Evolutionary conservation across 2,329 filamentous ascomycete species (phyloP).

Genomic region (Diaporthe amygdali): DNA sequence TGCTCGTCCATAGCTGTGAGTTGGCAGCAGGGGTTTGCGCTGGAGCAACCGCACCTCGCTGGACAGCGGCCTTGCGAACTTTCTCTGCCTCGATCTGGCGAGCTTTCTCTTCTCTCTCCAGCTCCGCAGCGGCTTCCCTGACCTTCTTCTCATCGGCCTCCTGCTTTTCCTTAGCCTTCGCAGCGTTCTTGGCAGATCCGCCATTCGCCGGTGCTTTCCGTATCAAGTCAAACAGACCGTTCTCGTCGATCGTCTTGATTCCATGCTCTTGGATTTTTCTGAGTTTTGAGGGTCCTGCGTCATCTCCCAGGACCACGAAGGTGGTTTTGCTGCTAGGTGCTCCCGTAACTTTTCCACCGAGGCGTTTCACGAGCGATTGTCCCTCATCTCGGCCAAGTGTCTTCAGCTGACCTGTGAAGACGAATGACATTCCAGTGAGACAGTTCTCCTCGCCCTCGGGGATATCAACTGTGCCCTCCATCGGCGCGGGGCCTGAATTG

Average conservation of each 20-base stretch:
- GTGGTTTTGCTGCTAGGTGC: constrained; percentile 92
- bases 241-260: constrained; percentile 92
- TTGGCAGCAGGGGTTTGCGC: constrained; percentile 44
- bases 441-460: constrained; percentile 89
- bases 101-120: constrained; percentile 80
- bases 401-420: constrained; percentile 90
- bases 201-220: constrained; percentile 81
- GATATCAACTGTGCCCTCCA: constrained; percentile 70
- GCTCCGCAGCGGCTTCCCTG: constrained; percentile 78
- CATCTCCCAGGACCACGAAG: constrained; percentile 88
- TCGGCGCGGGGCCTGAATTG: constrained; percentile 67
- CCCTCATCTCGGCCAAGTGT: constrained; percentile 84
- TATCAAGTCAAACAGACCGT: constrained; percentile 89
- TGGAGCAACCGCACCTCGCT: constrained; percentile 46
- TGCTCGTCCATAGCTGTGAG: constrained; percentile 88
- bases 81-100: constrained; percentile 58
- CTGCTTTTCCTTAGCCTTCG: constrained; percentile 83
- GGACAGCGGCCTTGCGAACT: constrained; percentile 56
- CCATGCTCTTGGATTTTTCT: constrained; percentile 79
- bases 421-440: constrained; percentile 86
- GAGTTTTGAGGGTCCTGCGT: constrained; percentile 93
- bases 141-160: constrained; percentile 85
- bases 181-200: constrained; percentile 85
- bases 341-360: constrained; percentile 88
- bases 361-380: constrained; percentile 85